Conservation (phyloP, 2,329 filamentous ascomycete species). For the Bipolaris zeicola region DNA sequence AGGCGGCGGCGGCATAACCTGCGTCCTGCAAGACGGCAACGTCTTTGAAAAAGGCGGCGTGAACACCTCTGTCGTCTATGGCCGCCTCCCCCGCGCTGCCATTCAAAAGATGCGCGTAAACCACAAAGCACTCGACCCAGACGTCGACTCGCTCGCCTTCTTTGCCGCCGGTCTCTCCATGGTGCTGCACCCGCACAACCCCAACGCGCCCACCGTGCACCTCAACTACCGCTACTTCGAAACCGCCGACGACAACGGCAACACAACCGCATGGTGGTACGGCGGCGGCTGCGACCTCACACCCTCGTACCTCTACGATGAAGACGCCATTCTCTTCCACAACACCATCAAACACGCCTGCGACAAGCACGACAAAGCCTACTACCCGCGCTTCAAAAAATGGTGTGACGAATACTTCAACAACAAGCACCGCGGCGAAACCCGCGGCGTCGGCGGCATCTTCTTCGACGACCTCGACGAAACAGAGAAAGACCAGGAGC, state of each 20-base stretch:
- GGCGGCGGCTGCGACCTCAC: slow-evolving; percentile 94
- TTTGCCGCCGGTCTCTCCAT: slow-evolving; percentile 93
- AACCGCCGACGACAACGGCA: slow-evolving; percentile 83
- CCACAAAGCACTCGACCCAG: slow-evolving; percentile 84
- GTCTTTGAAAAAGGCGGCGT: slow-evolving; percentile 98
- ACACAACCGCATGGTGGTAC: slow-evolving; percentile 93
- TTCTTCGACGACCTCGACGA: slow-evolving; percentile 98
- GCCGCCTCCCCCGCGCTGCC: slow-evolving; percentile 81
- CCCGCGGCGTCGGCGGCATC: slow-evolving; percentile 89
- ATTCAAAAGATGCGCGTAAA: slow-evolving; percentile 85
- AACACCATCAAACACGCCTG: slow-evolving; percentile 89
- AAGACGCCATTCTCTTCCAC: slow-evolving; percentile 97
- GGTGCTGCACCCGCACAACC: slow-evolving; percentile 91
- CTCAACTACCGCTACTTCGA: slow-evolving; percentile 99
- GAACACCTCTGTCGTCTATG: slow-evolving; percentile 94
- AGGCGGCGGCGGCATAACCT: slow-evolving; percentile 91
- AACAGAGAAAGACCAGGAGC: slow-evolving; percentile 82
- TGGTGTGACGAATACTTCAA: slow-evolving; percentile 99
- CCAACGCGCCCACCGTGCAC: slow-evolving; percentile 96
- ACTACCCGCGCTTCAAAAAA: slow-evolving; percentile 93
- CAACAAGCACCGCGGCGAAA: slow-evolving; percentile 88
- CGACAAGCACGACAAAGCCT: slow-evolving; percentile 88
- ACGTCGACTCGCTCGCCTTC: slow-evolving; percentile 85
- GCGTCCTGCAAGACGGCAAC: slow-evolving; percentile 92
- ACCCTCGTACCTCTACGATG: slow-evolving; percentile 91